Base-by-base conservation (phyloP, 176 grass and related monocot genomes). In the Paspalum notatum region DNA sequence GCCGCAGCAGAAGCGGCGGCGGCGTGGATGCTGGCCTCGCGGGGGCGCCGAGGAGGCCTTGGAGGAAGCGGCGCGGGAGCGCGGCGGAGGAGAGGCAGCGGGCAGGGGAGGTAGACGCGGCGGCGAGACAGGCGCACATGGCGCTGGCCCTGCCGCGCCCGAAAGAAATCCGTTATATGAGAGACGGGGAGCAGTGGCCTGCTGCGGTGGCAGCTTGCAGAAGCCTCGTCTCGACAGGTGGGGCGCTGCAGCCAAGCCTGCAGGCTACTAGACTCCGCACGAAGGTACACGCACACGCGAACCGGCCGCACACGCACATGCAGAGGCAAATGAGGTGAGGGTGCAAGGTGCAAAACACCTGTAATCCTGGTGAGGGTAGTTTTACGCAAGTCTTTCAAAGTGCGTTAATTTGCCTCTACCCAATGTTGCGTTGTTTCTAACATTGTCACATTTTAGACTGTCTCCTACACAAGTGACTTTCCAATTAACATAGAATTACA, bases 231-330 rank as follows among this genome's bases (percentile, higher is more conserved):
- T 57, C 51, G 82, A 85, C 82, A 89, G 82, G 78, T 85, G 78
- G 63, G 9, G 49, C 15, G 69, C 47, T 9, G 68, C 41, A 32
- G 32, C 32, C 32, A 32, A 32, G 32, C 3, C 68, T 40, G 17
- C 50, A 56, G 9, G 3, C 55, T 58, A 38, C 10, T 53, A 44
- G 32, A 0, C 1, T 9, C 51, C n/a, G 11, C 20, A 18, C 53
- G 53, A 56, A 56, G 53, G 53, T 20, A 21, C 53, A 47, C 46
- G n/a, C 17, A n/a, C 52, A 55, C 18, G 53, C 64, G 69, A 91
- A 86, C 0, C 91, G 70, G 40, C 91, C 90, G 89, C 94, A 93
- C n/a, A n/a, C n/a, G n/a, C n/a, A n/a, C n/a, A n/a, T n/a, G n/a
- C n/a, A n/a, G n/a, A n/a, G n/a, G n/a, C n/a, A n/a, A n/a, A n/a